Percentiles rank a stretch among this genome's conserved stretches.
phyloP scores from a whole-genome alignment of 2,329 filamentous ascomycete genomes.

The Teratosphaeria nubilosa region DNA sequence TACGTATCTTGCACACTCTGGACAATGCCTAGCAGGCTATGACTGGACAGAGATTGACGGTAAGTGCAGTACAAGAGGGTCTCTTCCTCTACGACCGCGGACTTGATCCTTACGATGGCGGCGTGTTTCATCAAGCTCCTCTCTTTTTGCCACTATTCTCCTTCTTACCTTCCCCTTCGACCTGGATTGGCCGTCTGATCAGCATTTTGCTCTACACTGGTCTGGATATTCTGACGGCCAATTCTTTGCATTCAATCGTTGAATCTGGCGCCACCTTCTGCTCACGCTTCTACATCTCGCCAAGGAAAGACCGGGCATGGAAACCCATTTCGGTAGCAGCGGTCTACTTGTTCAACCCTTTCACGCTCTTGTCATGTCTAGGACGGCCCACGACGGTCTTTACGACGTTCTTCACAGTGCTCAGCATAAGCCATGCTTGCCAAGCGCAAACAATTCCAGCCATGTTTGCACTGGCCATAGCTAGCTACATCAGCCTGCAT shows the following conservation, averaged over 20 bases:
- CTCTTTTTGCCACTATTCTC: constrained; percentile 86
- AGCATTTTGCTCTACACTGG: constrained; percentile 71
- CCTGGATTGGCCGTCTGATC: constrained; percentile 32
- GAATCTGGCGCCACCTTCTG: constrained; percentile 66
- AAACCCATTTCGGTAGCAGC: constrained; percentile 67
- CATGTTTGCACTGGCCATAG: constrained; percentile 76
- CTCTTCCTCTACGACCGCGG: constrained; percentile 93
- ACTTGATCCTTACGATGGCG: constrained; percentile 93
- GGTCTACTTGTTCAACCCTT: constrained; percentile 89
- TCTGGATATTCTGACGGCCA: constrained; percentile 72
- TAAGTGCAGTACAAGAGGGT: constrained; percentile 72
- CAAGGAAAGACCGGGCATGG: constrained; percentile 65
- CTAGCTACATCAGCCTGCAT: constrained; percentile 86
- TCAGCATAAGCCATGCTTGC: constrained; percentile 72
- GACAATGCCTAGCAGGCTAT: constrained; percentile 4
- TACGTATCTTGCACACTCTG: constrained; percentile 37
- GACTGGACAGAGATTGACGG: constrained; percentile 20
- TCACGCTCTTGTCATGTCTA: constrained; percentile 82
- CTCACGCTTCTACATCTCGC: constrained; percentile 69
- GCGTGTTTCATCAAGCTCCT: constrained; percentile 69
- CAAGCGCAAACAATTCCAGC: constrained; percentile 60
- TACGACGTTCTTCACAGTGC: constrained; percentile 76
- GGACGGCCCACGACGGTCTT: constrained; percentile 83
- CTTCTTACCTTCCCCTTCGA: constrained; percentile 66
- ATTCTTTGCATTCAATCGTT: constrained; percentile 69